phyloP scores from a whole-genome alignment of 1,284 basidiomycete species.

The Gastroboletus turbinatus region DNA sequence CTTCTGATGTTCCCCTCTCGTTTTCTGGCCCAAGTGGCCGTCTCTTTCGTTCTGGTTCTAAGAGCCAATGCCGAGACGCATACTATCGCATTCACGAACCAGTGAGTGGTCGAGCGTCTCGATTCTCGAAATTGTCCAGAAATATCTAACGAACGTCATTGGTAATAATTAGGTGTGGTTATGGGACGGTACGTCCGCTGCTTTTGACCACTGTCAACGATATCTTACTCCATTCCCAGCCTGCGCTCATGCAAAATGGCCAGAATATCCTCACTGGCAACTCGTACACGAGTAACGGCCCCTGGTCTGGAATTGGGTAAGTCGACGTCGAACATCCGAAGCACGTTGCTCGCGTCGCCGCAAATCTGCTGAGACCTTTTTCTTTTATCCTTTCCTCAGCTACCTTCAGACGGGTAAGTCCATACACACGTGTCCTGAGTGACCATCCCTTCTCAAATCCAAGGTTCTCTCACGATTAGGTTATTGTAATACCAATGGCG shows the following conservation, averaged over 20 bases:
- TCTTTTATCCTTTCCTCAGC: slow-evolving; percentile 10
- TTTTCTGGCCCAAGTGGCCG: slow-evolving; percentile 22
- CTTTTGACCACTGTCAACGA: neutral
- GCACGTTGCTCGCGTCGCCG: no score
- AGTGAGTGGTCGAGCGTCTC: slow-evolving; percentile 17
- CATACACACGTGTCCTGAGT: neutral
- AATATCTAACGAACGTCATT: slow-evolving; percentile 1
- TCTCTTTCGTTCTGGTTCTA: slow-evolving; percentile 22
- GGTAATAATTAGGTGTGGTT: slow-evolving; percentile 23
- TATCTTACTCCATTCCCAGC: slow-evolving; percentile 15
- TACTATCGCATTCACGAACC: slow-evolving; percentile 25
- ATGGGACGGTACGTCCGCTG: slow-evolving; percentile 16
- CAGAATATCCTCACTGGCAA: slow-evolving; percentile 23
- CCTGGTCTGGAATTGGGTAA: slow-evolving; percentile 29
- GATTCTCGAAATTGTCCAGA: neutral
- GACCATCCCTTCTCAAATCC: neutral
- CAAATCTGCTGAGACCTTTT: neutral
- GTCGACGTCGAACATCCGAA: slow-evolving; percentile 1
- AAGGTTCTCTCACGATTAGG: slow-evolving; percentile 16
- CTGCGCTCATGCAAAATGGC: slow-evolving; percentile 23
- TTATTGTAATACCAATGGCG: slow-evolving; percentile 42
- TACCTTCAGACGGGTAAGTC: slow-evolving; percentile 32
- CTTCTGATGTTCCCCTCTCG: slow-evolving; percentile 23
- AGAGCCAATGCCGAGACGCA: slow-evolving; percentile 24
- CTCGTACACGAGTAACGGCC: slow-evolving; percentile 15